Conservation (phyloP, 495 filamentous ascomycete species). For the Xylaria venustula region DNA sequence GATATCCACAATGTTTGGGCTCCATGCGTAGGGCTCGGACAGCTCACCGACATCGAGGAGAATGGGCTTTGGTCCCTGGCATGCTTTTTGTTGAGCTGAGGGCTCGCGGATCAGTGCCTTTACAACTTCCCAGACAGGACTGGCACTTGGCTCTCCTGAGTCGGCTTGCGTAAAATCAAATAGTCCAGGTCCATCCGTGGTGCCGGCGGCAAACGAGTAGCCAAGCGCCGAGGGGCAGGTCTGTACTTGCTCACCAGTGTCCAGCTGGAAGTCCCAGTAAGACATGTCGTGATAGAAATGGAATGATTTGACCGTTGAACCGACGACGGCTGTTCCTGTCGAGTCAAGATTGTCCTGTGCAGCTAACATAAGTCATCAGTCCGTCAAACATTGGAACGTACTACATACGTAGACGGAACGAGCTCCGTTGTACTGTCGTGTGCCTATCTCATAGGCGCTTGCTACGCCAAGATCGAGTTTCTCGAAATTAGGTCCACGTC, state of each 20-base stretch:
- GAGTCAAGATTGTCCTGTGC: slow-evolving; percentile 40
- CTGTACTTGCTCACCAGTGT: slow-evolving; percentile 68
- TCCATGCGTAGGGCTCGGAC: slow-evolving; percentile 76
- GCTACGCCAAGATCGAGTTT: slow-evolving; percentile 67
- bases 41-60: slow-evolving; percentile 87
- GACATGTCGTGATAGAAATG: slow-evolving; percentile 68
- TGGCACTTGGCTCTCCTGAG: slow-evolving; percentile 61
- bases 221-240: slow-evolving; percentile 93
- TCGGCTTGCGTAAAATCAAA: slow-evolving; percentile 93
- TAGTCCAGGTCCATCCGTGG: slow-evolving; percentile 84
- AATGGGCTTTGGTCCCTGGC: slow-evolving; percentile 84
- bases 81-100: slow-evolving; percentile 65
- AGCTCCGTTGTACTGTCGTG: slow-evolving; percentile 63
- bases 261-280: slow-evolving; percentile 62
- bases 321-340: slow-evolving; percentile 41
- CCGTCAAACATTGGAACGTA: not conserved
- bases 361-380: slow-evolving; percentile 14
- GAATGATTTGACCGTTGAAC: slow-evolving; percentile 58
- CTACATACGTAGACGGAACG: slow-evolving; percentile 58
- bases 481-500: slow-evolving; percentile 73
- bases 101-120: slow-evolving; percentile 69
- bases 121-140: slow-evolving; percentile 83
- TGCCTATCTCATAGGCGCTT: slow-evolving; percentile 72
- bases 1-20: slow-evolving; percentile 88
- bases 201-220: slow-evolving; percentile 90